Evolutionary conservation across 768 basidiomycete species (phyloP).

Genomic region (Lactarius quietus): DNA sequence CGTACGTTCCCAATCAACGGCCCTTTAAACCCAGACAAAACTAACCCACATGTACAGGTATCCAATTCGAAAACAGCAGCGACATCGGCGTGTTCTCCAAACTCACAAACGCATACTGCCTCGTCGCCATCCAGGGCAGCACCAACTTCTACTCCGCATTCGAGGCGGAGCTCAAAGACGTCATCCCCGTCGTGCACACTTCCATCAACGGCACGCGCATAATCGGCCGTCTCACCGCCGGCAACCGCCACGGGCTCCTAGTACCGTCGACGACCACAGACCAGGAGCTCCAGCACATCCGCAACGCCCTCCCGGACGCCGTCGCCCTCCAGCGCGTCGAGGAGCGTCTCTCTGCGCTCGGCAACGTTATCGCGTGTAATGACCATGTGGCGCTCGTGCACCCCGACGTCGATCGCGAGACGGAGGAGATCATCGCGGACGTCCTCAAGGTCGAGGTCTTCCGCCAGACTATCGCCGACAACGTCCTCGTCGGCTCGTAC

Average conservation of each 20-base stretch:
- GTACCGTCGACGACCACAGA: slow-evolving; percentile 95
- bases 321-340: slow-evolving; percentile 95
- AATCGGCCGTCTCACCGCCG: slow-evolving; percentile 90
- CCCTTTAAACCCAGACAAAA: neutral
- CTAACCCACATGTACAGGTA: slow-evolving; percentile 45
- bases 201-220: slow-evolving; percentile 94
- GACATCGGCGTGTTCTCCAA: slow-evolving; percentile 98
- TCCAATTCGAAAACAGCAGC: slow-evolving; percentile 91
- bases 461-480: slow-evolving; percentile 94
- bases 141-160: slow-evolving; percentile 98
- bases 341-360: slow-evolving; percentile 93
- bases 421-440: slow-evolving; percentile 99
- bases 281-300: slow-evolving; percentile 96
- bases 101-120: slow-evolving; percentile 97
- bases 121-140: slow-evolving; percentile 89
- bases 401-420: slow-evolving; percentile 96
- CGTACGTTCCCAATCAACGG: slow-evolving; percentile 42
- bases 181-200: slow-evolving; percentile 94
- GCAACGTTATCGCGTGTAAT: slow-evolving; percentile 98
- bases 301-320: slow-evolving; percentile 90
- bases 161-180: slow-evolving; percentile 89
- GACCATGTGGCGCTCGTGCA: slow-evolving; percentile 99
- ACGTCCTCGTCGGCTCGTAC: slow-evolving; percentile 95
- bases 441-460: slow-evolving; percentile 99
- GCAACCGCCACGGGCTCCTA: slow-evolving; percentile 95